Evolutionary conservation across 352 stramenopile genomes (phyloP).

Genomic region (Thalassiosira hispida): DNA sequence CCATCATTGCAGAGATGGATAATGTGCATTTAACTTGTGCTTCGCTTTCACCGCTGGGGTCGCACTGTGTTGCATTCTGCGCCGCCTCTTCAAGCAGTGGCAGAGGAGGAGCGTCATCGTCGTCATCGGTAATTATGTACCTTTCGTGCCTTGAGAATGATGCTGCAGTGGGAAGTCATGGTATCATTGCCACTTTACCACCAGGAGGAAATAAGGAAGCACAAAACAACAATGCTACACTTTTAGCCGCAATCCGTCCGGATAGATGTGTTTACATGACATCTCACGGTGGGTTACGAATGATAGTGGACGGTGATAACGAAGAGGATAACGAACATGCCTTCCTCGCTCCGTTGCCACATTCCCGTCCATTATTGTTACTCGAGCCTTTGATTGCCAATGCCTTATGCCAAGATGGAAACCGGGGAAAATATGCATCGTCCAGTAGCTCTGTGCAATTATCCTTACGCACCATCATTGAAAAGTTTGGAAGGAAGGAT

Average conservation of each 20-base stretch:
- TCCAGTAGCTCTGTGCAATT: conserved; percentile 20
- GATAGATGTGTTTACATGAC: conserved; percentile 71
- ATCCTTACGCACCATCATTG: conserved; percentile 62
- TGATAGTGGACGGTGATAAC: conserved; percentile 39
- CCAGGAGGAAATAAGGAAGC: conserved; percentile 14
- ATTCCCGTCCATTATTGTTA: conserved; percentile 68
- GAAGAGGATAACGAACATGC: conserved; percentile 54
- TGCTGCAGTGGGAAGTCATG: conserved; percentile 19
- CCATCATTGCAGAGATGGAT: conserved; percentile 60
- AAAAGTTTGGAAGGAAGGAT: conserved; percentile 84
- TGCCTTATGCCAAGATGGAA: conserved; percentile 70
- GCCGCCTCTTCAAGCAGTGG: conserved; percentile 35
- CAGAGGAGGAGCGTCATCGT: no score
- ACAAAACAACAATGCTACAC: conserved; percentile 4
- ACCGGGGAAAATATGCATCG: conserved; percentile 1
- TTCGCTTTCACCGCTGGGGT: conserved; percentile 71
- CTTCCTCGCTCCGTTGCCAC: conserved; percentile 60
- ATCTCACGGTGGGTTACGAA: conserved; percentile 50
- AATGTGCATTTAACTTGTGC: conserved; percentile 44
- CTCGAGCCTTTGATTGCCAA: conserved; percentile 83
- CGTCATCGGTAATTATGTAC: conserved; percentile 61
- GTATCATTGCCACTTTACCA: conserved; percentile 68
- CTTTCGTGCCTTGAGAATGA: conserved; percentile 67
- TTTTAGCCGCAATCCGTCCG: conserved; percentile 67
- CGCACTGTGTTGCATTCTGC: conserved; percentile 75